Evolutionary conservation across 768 basidiomycete genomes (phyloP).

Genomic region (Pisolithus microcarpus): DNA sequence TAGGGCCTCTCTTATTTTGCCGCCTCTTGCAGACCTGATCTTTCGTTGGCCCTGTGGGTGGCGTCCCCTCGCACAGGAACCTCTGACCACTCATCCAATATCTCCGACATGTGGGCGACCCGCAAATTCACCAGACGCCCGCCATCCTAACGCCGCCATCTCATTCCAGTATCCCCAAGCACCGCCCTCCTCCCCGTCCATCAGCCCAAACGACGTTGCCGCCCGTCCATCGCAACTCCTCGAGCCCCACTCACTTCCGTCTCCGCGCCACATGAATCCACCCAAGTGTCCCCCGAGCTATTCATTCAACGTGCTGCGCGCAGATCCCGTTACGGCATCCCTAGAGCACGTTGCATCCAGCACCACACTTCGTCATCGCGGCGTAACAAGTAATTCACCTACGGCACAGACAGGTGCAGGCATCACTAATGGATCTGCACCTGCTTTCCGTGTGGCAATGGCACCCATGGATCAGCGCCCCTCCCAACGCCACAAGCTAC

Average conservation of each 20-base stretch:
- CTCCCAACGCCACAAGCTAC: constrained; percentile 16
- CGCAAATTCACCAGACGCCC: background rate
- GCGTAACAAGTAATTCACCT: constrained; percentile 8
- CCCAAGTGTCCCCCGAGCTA: constrained; percentile 16
- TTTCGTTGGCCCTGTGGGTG: too few species aligned
- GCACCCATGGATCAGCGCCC: constrained; percentile 13
- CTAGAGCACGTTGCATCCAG: constrained; percentile 40
- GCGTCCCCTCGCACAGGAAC: background rate
- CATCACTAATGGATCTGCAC: constrained; percentile 27
- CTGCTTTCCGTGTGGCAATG: constrained; percentile 35
- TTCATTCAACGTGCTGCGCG: constrained; percentile 41
- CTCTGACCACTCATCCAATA: background rate
- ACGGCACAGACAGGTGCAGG: constrained; percentile 17
- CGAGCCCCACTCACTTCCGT: constrained; percentile 5
- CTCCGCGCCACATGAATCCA: constrained; percentile 4
- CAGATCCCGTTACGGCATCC: constrained; percentile 35
- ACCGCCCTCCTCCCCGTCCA: constrained; percentile 19
- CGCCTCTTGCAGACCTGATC: constrained; percentile 1
- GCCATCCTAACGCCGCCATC: background rate
- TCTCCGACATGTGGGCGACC: constrained; percentile 2
- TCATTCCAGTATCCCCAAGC: constrained; percentile 5
- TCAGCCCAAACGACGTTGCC: constrained; percentile 22
- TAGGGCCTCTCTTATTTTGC: background rate
- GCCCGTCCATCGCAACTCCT: constrained; percentile 2
- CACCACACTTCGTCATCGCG: constrained; percentile 31